Percentiles rank a stretch among this genome's conserved stretches.
phyloP scores from a whole-genome alignment of 2,329 filamentous ascomycete species.

The Exophiala oligosperma region DNA sequence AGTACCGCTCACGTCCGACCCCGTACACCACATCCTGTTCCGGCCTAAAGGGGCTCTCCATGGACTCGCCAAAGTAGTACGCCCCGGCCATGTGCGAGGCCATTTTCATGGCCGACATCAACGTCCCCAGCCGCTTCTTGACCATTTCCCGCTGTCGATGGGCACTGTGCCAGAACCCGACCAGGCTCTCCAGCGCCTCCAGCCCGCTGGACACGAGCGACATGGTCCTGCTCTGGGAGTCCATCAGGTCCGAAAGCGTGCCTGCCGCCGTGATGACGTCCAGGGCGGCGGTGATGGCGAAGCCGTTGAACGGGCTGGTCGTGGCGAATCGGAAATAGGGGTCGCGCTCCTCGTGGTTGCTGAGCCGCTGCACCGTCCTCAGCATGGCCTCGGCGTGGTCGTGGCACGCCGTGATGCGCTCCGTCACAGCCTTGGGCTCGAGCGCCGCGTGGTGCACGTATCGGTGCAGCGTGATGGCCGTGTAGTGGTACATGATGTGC shows the following conservation, averaged over 20 bases:
- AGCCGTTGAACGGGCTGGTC: conserved; percentile 63
- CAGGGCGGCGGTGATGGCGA: conserved; percentile 62
- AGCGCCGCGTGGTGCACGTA: conserved; percentile 19
- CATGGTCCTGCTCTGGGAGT: conserved; percentile 42
- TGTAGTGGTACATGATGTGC: conserved; percentile 26
- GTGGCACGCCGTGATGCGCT: conserved; percentile 14
- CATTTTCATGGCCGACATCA: conserved; percentile 40
- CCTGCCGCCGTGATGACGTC: conserved; percentile 67
- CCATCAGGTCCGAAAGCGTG: conserved; percentile 50
- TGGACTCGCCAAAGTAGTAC: conserved; percentile 38
- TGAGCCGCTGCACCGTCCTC: conserved; percentile 20
- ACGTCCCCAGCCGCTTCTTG: conserved; percentile 45
- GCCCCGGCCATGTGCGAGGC: conserved; percentile 38
- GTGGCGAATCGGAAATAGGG: conserved; percentile 35
- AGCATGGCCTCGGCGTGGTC: conserved; percentile 21
- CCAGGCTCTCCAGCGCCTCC: conserved; percentile 57
- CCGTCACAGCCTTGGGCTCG: conserved; percentile 4
- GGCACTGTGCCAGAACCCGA: conserved; percentile 61
- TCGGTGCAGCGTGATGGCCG: conserved; percentile 23
- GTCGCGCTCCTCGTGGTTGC: conserved; percentile 13
- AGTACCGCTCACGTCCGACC: conserved; percentile 32
- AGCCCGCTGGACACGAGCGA: conserved; percentile 56
- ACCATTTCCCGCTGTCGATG: conserved; percentile 53
- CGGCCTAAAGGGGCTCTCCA: conserved; percentile 42
- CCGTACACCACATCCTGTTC: conserved; percentile 48